Base-by-base conservation (phyloP, 2,329 filamentous ascomycete species). In the Alternaria sp. region DNA sequence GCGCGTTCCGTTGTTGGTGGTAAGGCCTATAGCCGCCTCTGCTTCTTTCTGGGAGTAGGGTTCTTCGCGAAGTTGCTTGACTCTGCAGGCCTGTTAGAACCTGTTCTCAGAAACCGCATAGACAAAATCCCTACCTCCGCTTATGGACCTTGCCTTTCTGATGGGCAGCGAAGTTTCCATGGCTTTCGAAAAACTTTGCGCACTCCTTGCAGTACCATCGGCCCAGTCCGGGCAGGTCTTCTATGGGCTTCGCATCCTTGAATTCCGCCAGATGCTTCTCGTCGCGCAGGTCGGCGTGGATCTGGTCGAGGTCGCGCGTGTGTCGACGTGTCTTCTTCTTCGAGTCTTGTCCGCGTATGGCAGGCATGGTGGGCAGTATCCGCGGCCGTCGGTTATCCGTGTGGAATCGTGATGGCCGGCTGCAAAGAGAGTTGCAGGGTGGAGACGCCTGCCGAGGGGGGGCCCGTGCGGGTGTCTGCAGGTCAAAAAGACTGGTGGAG, bases 181-280 rank as follows among this genome's bases (percentile, higher is more conserved):
- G 90, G 49, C 88, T 90, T 77, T 98, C 94, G 77, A 96, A 98
- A 90, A 92, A 98, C 81, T 96, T 98, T 63, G 95, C 90, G 78
- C 95, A 99, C 79, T 97, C 91, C 14, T 90, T 83, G 78, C 95
- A 99, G 79, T 97, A 98, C 76, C 89, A 89, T 69, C 87, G 84
- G 26, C 95, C 95, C 48, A 97, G 83, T 0, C 88, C 94, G 3
- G 95, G 95, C 34, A 97, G 84, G 72, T 98, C 95, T 75, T 98
- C 94, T 23, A 85, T 80, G 5, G 90, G 87, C 74, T 97, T 96
- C 41, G 88, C 86, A 49, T 88, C 85, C 75, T 93, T 90, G 83
- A 89, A 93, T 65, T 91, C 86, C 45, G 87, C 81, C 33, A 99
- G 86, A 74, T 98, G 93, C 76, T 89, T 90, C 21, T 91, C 85